These are phyloP conservation scores for Hyphodiscus hymeniophilus DNA, from an alignment of 495 filamentous ascomycete species.

Conservation along the genomic window DNA sequence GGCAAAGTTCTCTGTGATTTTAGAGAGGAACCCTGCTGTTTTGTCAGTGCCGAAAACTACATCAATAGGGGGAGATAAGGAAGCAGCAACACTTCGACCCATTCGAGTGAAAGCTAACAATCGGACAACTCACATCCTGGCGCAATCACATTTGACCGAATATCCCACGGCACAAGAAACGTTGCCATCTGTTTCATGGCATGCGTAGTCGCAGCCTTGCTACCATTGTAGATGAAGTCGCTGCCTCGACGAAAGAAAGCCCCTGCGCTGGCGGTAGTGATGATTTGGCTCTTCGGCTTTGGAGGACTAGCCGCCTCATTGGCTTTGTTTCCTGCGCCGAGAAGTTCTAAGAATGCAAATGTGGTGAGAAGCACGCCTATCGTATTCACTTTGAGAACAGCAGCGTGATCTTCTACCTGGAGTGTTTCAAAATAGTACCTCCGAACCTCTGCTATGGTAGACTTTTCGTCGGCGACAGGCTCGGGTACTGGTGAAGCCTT, in stretches of 20 bases:
- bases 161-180: slow-evolving; percentile 45
- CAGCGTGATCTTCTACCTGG: background rate
- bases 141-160: slow-evolving; percentile 54
- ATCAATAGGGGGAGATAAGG: no score
- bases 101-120: no score
- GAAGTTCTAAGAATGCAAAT: slow-evolving; percentile 53
- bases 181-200: slow-evolving; percentile 53
- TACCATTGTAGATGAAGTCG: slow-evolving; percentile 51
- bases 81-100: no score
- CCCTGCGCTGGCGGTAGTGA: slow-evolving; percentile 56
- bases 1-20: background rate
- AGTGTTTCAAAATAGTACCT: background rate
- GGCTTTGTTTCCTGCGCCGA: slow-evolving; percentile 51
- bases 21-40: background rate
- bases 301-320: slow-evolving; percentile 27
- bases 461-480: background rate
- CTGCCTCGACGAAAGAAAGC: slow-evolving; percentile 47
- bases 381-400: slow-evolving; percentile 49
- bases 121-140: slow-evolving; percentile 56
- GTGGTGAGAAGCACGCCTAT: slow-evolving; percentile 54
- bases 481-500: background rate
- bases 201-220: slow-evolving; percentile 56
- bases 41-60: background rate
- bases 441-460: background rate
- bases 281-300: slow-evolving; percentile 49